Base-by-base conservation (phyloP, 352 stramenopile genomes). In the Phytophthora pseudosyringae region DNA sequence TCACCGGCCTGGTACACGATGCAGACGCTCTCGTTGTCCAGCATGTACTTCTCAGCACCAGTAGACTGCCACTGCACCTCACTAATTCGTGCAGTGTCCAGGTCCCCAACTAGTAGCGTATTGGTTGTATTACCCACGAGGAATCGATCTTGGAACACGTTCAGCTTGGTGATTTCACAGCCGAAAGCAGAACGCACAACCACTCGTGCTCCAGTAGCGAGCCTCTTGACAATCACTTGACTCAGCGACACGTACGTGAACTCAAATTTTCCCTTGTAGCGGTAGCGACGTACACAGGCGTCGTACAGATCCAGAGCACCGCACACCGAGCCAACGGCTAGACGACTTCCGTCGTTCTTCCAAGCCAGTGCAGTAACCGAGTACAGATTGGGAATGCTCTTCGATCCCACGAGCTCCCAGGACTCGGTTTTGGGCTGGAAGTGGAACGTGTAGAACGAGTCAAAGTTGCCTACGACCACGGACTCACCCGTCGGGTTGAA, bases 181-280 rank as follows among this genome's bases (percentile, higher is more conserved):
- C 90, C 91, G 66, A 97, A 98, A 15, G 86, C 67, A 5, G 85
- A 97, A 2, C 90, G 88, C 25, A 98, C 80, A 25, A 98, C 89
- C 16, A 97, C 91, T 32, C 89, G 76, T 11, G 76, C 82, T 16
- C 91, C 92, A 21, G 79, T 97, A 11, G 84, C 80, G 10, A 98
- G 81, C 1, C 86, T 81, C 76, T 97, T 98, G 21, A 98, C 92
- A 60, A 98, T 98, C 45, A 98, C 91, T 73, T 98, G 93, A 50
- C 83, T 97, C 38, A 96, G 69, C 18, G 86, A 97, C 44, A 98
- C 91, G 59, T 98, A 98, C 43, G 93, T 98, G 65, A 98, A 97
- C 79, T 98, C 95, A 55, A 98, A 98, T 49, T 93, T 95, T 51
- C 91, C 90, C 64, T 98, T 98, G 80, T 98, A 98, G 4, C 85